phyloP scores from a whole-genome alignment of 805 yeast genomes.

The Cyberlindnera galapagoensis region DNA sequence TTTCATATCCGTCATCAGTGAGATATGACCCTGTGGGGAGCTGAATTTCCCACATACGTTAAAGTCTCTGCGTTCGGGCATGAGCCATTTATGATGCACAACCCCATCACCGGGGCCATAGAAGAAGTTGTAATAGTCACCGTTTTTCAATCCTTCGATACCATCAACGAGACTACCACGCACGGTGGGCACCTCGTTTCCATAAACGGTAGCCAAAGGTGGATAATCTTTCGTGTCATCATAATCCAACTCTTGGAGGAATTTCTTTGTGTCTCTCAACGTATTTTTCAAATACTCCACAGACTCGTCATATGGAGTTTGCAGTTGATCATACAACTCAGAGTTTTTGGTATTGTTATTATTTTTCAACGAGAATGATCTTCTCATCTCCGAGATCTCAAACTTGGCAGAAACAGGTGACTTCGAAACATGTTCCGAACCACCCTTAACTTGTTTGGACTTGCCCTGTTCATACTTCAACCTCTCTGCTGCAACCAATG shows the following conservation, averaged over 20 bases:
- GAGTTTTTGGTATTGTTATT: constrained; percentile 4
- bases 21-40: constrained; percentile 70
- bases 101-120: constrained; percentile 96
- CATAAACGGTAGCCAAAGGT: constrained; percentile 77
- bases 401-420: constrained; percentile 4
- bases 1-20: constrained; percentile 65
- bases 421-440: background rate
- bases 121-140: constrained; percentile 67
- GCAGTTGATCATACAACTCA: constrained; percentile 24
- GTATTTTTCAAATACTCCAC: constrained; percentile 59
- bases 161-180: constrained; percentile 68
- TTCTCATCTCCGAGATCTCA: constrained; percentile 14
- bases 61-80: constrained; percentile 74
- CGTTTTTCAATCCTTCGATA: constrained; percentile 55
- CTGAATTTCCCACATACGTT: constrained; percentile 63
- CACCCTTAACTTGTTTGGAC: constrained; percentile 6
- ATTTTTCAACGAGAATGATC: constrained; percentile 12
- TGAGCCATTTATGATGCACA: constrained; percentile 71
- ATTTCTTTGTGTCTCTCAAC: constrained; percentile 51
- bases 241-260: constrained; percentile 48
- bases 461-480: constrained; percentile 3
- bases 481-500: constrained; percentile 47
- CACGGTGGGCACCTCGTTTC: constrained; percentile 78
- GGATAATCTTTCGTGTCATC: constrained; percentile 57
- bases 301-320: constrained; percentile 42